Evolutionary conservation across 1,284 basidiomycete species (phyloP).

Genomic region (Marasmius oreades): DNA sequence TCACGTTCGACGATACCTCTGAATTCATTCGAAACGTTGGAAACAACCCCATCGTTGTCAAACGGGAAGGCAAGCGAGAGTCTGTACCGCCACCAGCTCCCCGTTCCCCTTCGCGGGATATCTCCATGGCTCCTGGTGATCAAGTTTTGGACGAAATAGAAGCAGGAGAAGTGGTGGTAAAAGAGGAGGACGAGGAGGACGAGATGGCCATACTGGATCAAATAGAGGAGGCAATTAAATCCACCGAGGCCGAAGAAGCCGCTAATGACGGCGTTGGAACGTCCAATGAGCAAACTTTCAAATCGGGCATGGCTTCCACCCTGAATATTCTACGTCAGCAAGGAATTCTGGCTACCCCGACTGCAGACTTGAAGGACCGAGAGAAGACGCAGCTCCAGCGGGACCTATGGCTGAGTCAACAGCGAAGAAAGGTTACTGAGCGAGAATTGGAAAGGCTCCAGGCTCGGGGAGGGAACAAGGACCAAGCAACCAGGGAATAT

Average conservation of each 20-base stretch:
- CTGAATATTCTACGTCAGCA: slow-evolving; percentile 88
- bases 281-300: slow-evolving; percentile 69
- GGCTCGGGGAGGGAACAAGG: slow-evolving; percentile 79
- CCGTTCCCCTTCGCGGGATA: slow-evolving; percentile 45
- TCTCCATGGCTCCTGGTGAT: slow-evolving; percentile 59
- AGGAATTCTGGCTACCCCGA: slow-evolving; percentile 75
- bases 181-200: slow-evolving; percentile 74
- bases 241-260: slow-evolving; percentile 54
- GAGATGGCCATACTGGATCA: slow-evolving; percentile 67
- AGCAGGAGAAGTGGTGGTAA: slow-evolving; percentile 72
- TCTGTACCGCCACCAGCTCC: slow-evolving; percentile 28
- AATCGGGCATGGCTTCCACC: slow-evolving; percentile 83
- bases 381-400: slow-evolving; percentile 83
- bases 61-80: slow-evolving; percentile 48
- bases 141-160: slow-evolving; percentile 72
- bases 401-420: slow-evolving; percentile 89
- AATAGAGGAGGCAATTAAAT: slow-evolving; percentile 65
- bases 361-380: slow-evolving; percentile 69
- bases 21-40: slow-evolving; percentile 94
- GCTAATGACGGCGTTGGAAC: slow-evolving; percentile 51
- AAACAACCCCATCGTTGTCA: slow-evolving; percentile 52
- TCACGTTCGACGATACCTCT: slow-evolving; percentile 95
- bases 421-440: slow-evolving; percentile 71
- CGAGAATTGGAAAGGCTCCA: slow-evolving; percentile 79
- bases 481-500: slow-evolving; percentile 92